Evolutionary conservation across 768 basidiomycete genomes (phyloP), one percentile per base, ranked within the genome.

Genomic region (Phlebiopsis gigantea): DNA sequence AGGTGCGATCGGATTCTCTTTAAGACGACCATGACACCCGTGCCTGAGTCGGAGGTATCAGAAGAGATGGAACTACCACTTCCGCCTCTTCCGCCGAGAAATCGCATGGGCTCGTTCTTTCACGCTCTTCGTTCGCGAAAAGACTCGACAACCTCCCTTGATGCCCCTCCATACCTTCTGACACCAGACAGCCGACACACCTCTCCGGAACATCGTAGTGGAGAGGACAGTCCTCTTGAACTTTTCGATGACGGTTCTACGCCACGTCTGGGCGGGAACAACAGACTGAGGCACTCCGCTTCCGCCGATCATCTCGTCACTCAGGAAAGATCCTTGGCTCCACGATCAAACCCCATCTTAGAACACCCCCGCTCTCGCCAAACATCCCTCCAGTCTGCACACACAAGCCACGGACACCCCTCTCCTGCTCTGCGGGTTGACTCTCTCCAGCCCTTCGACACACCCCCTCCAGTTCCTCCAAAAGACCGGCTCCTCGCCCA

Each of bases 1-100:
- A 89, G 88, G 88, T 93, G 90, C 64, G 90, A 93, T 67, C 83
- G 90, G 19, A 88, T 93, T 45, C 71, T 93, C 4, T 92, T 84
- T 84, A 93, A 90, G 69, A 78, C 87, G 5, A 90, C 85, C 0
- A 75, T 88, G 24, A 65, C 73, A 28, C 78, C 78, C 15, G 76
- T 76, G 12, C 69, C 72, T 1, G 77, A 75, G 31, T 72, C 72
- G 15, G 73, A 77, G 9, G 70, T 71, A 7, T 53, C 51, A 22
- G 67, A 65, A 17, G 61, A 65, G 1, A 48, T 49, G 14, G 55
- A n/a, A 29, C 66, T 48, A 63, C 66, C 34, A 62, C 65, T 50
- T 63, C 65, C 51, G 49, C 65, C 44, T 65, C 26, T 52, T 6
- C 56, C 74, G 34, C 68, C 76, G 28, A 73, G 77, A n/a, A 78